A percentile compares a stretch with the other conserved stretches of the same genome.
Evolutionary conservation across 352 stramenopile species (phyloP).

Genomic region (Phytopythium montanum): DNA sequence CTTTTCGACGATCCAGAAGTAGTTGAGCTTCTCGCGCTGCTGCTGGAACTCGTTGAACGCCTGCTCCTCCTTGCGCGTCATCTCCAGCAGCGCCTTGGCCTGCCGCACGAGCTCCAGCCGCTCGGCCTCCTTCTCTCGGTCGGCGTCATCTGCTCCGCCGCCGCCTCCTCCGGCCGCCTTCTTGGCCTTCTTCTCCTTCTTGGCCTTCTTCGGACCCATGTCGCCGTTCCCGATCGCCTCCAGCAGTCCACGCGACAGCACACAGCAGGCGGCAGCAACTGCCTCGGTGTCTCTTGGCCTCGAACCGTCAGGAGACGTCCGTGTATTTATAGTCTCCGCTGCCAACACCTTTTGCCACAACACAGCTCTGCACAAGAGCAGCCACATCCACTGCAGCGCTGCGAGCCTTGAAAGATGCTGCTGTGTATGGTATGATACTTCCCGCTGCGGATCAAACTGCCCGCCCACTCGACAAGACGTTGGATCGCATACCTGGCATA

Average conservation of each 20-base stretch:
- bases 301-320: too few relatives aligned
- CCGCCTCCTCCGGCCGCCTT: slow-evolving; percentile 37
- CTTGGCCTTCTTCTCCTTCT: slow-evolving; percentile 53
- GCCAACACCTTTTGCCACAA: too few relatives aligned
- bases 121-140: slow-evolving; percentile 63
- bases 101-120: slow-evolving; percentile 71
- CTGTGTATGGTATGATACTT: too few relatives aligned
- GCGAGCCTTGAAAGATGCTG: too few relatives aligned
- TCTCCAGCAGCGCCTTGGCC: slow-evolving; percentile 69
- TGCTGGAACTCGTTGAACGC: slow-evolving; percentile 96
- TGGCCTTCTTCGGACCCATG: slow-evolving; percentile 33
- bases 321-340: too few relatives aligned
- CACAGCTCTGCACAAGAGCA: too few relatives aligned
- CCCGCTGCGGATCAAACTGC: too few relatives aligned
- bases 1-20: slow-evolving; percentile 97
- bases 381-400: too few relatives aligned
- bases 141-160: slow-evolving; percentile 29
- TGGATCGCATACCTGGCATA: neutral
- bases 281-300: too few relatives aligned
- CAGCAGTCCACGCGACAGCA: too few relatives aligned
- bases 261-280: too few relatives aligned
- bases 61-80: slow-evolving; percentile 88
- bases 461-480: too few relatives aligned
- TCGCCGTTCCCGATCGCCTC: slow-evolving; percentile 7
- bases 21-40: slow-evolving; percentile 95